Evolutionary conservation across 139 green algal species (phyloP), one percentile per base, ranked within the genome.

Genomic region (Chlamydomonas incerta): DNA sequence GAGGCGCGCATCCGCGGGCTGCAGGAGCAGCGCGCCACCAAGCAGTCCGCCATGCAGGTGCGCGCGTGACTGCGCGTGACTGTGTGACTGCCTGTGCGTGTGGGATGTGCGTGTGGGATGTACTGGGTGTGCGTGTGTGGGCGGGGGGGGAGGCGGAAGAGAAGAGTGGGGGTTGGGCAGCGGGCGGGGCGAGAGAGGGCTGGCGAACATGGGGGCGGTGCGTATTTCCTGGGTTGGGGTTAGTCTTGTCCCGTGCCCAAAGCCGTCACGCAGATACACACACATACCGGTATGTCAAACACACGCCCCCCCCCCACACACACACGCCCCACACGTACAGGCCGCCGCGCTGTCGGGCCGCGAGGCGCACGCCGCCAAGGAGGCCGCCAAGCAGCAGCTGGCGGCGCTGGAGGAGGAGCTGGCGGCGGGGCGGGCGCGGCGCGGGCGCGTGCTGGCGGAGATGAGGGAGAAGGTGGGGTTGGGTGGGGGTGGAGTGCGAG

Each of bases 1-100:
- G 90, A 93, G 74, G 80, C 73, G 0, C 90, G 91, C 80, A 85
- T 91, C 47, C 47, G 57, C n/a, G 87, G 57, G 33, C 86, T 93
- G 31, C 83, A 92, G 82, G 79, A 87, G 34, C 65, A 79, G 50
- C 50, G 81, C 31, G 55, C 72, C 15, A 68, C 63, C 0, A 81
- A 85, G 66, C 52, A 85, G 73, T 57, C 80, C 34, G 80, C 87
- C 23, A 70, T 95, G 63, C 50, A 87, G 77, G 69, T 70, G 50
- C 29, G n/a, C n/a, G n/a, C n/a, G n/a, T n/a, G n/a, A n/a, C n/a
- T n/a, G n/a, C n/a, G n/a, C n/a, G n/a, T n/a, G n/a, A n/a, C n/a
- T n/a, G n/a, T n/a, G n/a, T n/a, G n/a, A 50, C 8, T 50, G 41
- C 8, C 6, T 50, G 41, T 8, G 41, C 41, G 41, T 8, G 8